Base-by-base conservation (phyloP, 2,329 filamentous ascomycete species). In the Alternaria metachromatica region DNA sequence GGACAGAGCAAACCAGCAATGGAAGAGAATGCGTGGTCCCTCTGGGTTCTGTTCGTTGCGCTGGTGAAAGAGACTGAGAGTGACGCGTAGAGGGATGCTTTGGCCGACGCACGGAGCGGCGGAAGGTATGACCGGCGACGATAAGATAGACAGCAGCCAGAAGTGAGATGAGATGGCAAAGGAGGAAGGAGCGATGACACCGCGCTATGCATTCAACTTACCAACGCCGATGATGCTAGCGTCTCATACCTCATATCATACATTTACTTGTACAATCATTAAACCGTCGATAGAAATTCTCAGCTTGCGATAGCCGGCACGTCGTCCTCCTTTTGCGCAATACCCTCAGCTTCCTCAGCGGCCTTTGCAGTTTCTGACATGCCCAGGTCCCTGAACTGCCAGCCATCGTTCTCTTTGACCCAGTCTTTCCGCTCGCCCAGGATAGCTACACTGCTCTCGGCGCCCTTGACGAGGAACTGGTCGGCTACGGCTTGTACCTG, bases 401-500 rank as follows among this genome's bases (percentile, higher is more conserved):
- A 98, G 23, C 84, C 85, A 69, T 93, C 89, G 25, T 79, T 76
- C 33, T 82, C 78, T 20, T 67, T 76, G 23, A 91, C 87, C 90
- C 92, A 97, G 11, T 90, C 85, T 78, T 92, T 92, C 82, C 90
- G 92, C 83, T 95, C 90, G 41, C 95, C 95, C 5, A 99, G 84
- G 66, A 98, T 90, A 21, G 90, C 88, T 23, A 90, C 83, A 57
- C 88, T 88, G 62, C 89, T 89, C 65, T 85, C 85, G 9, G 91
- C 82, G 6, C 85, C 85, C 49, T 93, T 87, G 26, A 96, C 90
- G 13, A 97, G 84, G 78, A 94, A 97, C 72, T 89, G 87, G 72
- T 97, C 90, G 0, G 96, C 96, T 12, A 90, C 94, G 45, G 90
- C 86, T 65, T 90, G 89, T 10, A 99, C 92, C 72, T 97, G 90